Evolutionary conservation across 148 eudicot genomes (phyloP), one percentile per base, ranked within the genome.

Genomic region (Limonium bicolor): DNA sequence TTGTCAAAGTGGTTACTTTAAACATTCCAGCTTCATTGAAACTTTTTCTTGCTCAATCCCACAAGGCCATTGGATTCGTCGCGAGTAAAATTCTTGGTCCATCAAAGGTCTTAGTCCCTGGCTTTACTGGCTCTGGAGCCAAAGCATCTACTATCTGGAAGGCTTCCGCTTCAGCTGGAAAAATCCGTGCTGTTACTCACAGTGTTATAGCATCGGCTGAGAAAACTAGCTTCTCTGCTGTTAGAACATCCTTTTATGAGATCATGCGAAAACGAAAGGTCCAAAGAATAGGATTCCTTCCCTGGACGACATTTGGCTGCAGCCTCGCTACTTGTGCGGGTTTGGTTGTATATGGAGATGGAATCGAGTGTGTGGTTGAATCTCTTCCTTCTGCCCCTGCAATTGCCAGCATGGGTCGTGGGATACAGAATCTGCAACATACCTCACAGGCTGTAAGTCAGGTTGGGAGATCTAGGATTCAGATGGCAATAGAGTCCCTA

Each of bases 231-330:
- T 46, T 90, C 41, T 77, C 85, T 4, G 87, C 93, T 6, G 80
- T 76, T 85, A 78, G 93, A 61, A 57, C 95, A 5, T 79, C 99
- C 8, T 90, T 90, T 32, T 90, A 84, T 48, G 95, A 90, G 60
- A 90, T 90, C 51, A 90, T 90, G 99, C 77, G 99, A 62, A 80
- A 75, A 38, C 56, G 93, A 3, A 60, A 60, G 20, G 67, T 67
- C 23, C 50, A 66, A 39, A 79, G 76, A 0, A 46, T 90, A 55
- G 82, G 99, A 5, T 40, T 66, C 54, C 45, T 78, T 53, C 99
- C 87, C n/a, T 90, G 75, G 93, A 85, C 70, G 20, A 84, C 95
- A 4, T 84, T 90, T 64, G 95, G 95, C 45, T 69, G 67, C 41
- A 90, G 99, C 25, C 46, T 90, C 13, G 87, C 74, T 34, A 80